A percentile compares a stretch with the other conserved stretches of the same genome.
Conservation (phyloP, 176 grass and related monocot species). For the Oryza rufipogon region DNA sequence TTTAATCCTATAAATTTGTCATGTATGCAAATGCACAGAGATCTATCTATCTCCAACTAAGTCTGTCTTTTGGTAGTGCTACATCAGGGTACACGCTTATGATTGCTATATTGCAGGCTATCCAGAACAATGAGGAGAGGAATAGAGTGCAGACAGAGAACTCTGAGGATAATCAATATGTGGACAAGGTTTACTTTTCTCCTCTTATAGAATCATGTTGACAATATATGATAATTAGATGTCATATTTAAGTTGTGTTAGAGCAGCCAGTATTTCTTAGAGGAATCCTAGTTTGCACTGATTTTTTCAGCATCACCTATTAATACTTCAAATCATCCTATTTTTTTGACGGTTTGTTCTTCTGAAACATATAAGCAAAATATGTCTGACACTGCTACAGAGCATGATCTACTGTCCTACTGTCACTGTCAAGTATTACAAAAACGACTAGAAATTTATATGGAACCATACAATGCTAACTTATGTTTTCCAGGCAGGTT, state of each 20-base stretch:
- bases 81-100: conserved; percentile 1
- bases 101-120: conserved; percentile 58
- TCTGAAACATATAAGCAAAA: background rate
- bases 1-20: conserved; percentile 1
- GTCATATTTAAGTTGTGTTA: background rate
- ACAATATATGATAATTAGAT: background rate
- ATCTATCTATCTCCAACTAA: conserved; percentile 13
- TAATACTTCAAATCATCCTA: conserved; percentile 8
- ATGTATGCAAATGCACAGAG: background rate
- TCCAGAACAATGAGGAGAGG: conserved; percentile 78
- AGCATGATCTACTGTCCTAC: background rate
- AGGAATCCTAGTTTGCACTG: background rate
- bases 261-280: background rate
- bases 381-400: conserved; percentile 10
- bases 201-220: conserved; percentile 19
- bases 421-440: conserved; percentile 8
- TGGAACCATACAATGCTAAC: conserved; percentile 6
- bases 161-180: conserved; percentile 65
- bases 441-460: conserved; percentile 10
- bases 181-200: conserved; percentile 73
- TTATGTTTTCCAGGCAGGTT: background rate
- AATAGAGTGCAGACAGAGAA: conserved; percentile 67
- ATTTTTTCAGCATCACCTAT: conserved; percentile 19
- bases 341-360: background rate
- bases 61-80: conserved; percentile 26